Percentiles rank a stretch among this genome's conserved stretches.
Conservation (phyloP, 2,329 filamentous ascomycete species). For the Colletotrichum gloeosporioides region DNA sequence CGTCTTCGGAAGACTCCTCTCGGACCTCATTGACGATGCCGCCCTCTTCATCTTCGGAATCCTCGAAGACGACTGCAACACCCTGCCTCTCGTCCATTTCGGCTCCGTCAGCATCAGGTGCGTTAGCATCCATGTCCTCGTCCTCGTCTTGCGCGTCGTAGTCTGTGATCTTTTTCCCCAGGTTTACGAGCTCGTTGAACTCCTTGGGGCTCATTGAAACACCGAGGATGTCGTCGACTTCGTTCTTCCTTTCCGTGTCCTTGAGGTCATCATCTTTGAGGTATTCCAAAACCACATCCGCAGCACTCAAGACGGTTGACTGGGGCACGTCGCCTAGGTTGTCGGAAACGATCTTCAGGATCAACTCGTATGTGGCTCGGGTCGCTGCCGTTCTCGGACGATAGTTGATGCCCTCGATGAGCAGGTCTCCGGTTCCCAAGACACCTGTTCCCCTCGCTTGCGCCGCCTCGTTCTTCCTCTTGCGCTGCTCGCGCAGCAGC, state of each 20-base stretch:
- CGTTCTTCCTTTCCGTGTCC: conserved; percentile 98
- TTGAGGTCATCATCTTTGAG: conserved; percentile 96
- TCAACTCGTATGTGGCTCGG: conserved; percentile 90
- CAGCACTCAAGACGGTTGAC: conserved; percentile 90
- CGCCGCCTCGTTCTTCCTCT: conserved; percentile 76
- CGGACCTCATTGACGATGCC: conserved; percentile 84
- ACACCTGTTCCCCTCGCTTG: conserved; percentile 78
- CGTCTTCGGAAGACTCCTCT: conserved; percentile 84
- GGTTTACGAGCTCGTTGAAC: conserved; percentile 95
- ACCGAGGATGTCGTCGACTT: conserved; percentile 93
- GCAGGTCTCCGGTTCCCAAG: conserved; percentile 80
- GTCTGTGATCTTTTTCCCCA: conserved; percentile 98
- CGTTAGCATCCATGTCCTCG: conserved; percentile 79
- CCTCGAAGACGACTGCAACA: conserved; percentile 96
- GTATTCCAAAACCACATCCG: conserved; percentile 88
- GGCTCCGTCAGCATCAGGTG: conserved; percentile 67
- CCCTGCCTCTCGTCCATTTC: conserved; percentile 95
- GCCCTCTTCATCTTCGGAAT: conserved; percentile 84
- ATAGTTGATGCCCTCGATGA: conserved; percentile 92
- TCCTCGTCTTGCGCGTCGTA: conserved; percentile 97
- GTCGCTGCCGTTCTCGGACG: conserved; percentile 91
- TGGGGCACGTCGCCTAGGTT: conserved; percentile 92
- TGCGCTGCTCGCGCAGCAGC: conserved; percentile 82
- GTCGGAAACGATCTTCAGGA: conserved; percentile 87
- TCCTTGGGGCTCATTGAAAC: conserved; percentile 82